A percentile compares a stretch with the other conserved stretches of the same genome.
Conservation (phyloP, 805 yeast species). For the Candida nanaspora region DNA sequence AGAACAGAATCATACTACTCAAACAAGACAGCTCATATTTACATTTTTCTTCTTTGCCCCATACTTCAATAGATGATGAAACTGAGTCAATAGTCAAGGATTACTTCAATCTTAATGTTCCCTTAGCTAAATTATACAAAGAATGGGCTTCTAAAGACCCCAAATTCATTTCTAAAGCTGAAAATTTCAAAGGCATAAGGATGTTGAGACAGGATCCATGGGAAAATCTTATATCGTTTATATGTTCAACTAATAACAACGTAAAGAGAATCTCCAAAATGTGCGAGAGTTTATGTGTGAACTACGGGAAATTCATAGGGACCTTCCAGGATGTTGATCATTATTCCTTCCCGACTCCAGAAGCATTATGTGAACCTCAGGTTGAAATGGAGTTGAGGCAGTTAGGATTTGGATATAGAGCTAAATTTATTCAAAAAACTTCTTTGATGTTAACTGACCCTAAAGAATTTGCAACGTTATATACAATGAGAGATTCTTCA, state of each 20-base stretch:
- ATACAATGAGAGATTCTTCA: constrained; percentile 31
- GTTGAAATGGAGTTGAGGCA: constrained; percentile 31
- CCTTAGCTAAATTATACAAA: constrained; percentile 43
- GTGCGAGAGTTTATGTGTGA: constrained; percentile 72
- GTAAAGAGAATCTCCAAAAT: constrained; percentile 88
- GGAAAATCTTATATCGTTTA: constrained; percentile 87
- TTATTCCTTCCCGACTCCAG: constrained; percentile 71
- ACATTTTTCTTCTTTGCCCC: constrained; percentile 42
- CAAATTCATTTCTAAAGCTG: constrained; percentile 31
- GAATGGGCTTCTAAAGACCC: constrained; percentile 58
- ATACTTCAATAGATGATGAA: constrained; percentile 16
- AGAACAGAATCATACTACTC: constrained; percentile 55
- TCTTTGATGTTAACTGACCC: constrained; percentile 48
- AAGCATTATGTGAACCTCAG: constrained; percentile 31
- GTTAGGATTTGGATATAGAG: constrained; percentile 83
- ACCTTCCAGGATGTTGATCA: constrained; percentile 47
- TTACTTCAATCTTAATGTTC: constrained; percentile 64
- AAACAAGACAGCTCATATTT: constrained; percentile 45
- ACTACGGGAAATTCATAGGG: constrained; percentile 60
- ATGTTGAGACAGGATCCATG: constrained; percentile 93
- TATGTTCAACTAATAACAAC: constrained; percentile 94
- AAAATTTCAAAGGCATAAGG: constrained; percentile 60
- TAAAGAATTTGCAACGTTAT: constrained; percentile 28
- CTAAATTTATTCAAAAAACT: constrained; percentile 77
- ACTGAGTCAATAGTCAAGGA: constrained; percentile 41